These are phyloP conservation scores for Colletotrichum simmondsii DNA, from an alignment of 2,329 filamentous ascomycete species.

Conservation along the genomic window DNA sequence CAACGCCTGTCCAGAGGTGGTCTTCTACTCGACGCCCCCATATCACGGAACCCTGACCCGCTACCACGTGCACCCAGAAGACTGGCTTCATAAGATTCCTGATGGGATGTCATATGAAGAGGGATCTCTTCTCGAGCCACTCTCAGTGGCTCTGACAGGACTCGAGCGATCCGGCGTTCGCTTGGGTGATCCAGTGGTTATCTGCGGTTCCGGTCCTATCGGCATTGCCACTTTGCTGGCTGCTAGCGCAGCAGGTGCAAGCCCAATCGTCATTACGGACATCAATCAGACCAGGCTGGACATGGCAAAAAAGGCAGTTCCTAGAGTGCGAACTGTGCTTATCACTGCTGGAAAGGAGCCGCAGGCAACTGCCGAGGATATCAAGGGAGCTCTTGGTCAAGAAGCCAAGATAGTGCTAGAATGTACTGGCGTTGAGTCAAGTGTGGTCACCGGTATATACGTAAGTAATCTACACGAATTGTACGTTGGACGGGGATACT, in stretches of 20 bases:
- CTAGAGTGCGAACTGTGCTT: conserved; percentile 17
- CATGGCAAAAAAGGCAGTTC: conserved; percentile 15
- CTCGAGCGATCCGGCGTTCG: conserved; percentile 50
- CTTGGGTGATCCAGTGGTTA: conserved; percentile 50
- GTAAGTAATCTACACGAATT: conserved; percentile 39
- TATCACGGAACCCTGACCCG: conserved; percentile 49
- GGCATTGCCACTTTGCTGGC: conserved; percentile 50
- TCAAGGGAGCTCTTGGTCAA: conserved; percentile 38
- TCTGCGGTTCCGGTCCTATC: conserved; percentile 49
- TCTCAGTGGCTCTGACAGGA: conserved; percentile 57
- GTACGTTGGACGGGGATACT: neutral
- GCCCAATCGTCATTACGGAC: conserved; percentile 55
- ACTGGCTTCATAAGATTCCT: conserved; percentile 52
- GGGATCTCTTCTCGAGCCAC: conserved; percentile 58
- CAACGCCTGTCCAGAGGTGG: conserved; percentile 51
- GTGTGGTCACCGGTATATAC: conserved; percentile 71
- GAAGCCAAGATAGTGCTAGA: conserved; percentile 71
- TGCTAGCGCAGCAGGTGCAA: conserved; percentile 55
- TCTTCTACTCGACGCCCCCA: conserved; percentile 52
- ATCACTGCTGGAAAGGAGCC: conserved; percentile 6
- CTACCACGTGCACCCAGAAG: conserved; percentile 49
- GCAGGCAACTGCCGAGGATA: conserved; percentile 34
- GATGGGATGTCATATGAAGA: conserved; percentile 49
- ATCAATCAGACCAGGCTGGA: conserved; percentile 37
- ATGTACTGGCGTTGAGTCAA: conserved; percentile 74